These are phyloP conservation scores for Mycena maculata DNA, from an alignment of 768 basidiomycete species.

Conservation along the genomic window DNA sequence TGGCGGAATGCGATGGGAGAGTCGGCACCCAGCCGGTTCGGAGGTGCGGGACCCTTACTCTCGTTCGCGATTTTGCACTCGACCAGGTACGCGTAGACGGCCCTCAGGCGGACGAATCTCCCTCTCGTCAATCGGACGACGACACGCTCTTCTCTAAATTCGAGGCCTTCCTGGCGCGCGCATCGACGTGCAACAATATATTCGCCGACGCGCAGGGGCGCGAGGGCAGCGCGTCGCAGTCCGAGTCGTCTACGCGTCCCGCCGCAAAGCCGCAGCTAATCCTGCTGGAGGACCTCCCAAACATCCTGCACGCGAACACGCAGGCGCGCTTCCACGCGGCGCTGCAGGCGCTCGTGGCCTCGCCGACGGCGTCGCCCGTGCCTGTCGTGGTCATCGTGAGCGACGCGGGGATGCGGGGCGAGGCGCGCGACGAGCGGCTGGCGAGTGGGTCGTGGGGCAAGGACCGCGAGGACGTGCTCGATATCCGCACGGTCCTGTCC, in stretches of 20 bases:
- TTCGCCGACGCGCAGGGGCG: slow-evolving; percentile 45
- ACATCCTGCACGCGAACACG: slow-evolving; percentile 80
- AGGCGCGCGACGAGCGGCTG: slow-evolving; percentile 63
- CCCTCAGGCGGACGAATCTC: slow-evolving; percentile 6
- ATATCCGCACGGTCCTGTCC: slow-evolving; percentile 78
- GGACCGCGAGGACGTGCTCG: slow-evolving; percentile 62
- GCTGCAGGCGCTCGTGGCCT: slow-evolving; percentile 65
- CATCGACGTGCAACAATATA: slow-evolving; percentile 68
- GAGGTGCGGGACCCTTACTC: slow-evolving; percentile 26
- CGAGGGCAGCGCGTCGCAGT: slow-evolving; percentile 23
- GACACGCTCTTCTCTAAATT: slow-evolving; percentile 75
- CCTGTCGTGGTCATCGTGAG: slow-evolving; percentile 89
- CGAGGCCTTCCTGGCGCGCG: slow-evolving; percentile 78
- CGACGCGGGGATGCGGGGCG: slow-evolving; percentile 83
- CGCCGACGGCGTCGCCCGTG: slow-evolving; percentile 49
- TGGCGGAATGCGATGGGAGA: slow-evolving; percentile 83
- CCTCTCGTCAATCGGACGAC: slow-evolving; percentile 43
- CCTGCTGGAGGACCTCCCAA: slow-evolving; percentile 91
- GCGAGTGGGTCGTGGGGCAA: slow-evolving; percentile 59
- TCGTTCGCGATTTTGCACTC: neutral
- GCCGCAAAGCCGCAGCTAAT: slow-evolving; percentile 65
- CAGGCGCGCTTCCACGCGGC: slow-evolving; percentile 79
- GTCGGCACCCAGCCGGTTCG: slow-evolving; percentile 40
- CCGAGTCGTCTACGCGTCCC: slow-evolving; percentile 27
- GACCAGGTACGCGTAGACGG: neutral